These are phyloP conservation scores for Amanita pallidorosea DNA, from an alignment of 768 basidiomycete species.

Conservation along the genomic window DNA sequence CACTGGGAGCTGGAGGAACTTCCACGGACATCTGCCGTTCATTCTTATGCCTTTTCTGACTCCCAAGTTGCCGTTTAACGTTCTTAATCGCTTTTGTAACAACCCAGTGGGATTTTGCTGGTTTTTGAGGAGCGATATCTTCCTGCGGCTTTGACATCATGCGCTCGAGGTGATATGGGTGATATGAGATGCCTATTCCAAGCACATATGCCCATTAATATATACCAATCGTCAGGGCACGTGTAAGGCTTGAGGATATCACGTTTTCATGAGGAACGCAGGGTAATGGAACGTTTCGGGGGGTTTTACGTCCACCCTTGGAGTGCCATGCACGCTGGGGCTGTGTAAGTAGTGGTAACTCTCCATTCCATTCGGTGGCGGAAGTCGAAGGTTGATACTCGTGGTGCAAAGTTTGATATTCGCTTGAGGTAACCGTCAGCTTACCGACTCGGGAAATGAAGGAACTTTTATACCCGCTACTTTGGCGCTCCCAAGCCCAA, in stretches of 20 bases:
- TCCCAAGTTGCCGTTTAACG: not conserved
- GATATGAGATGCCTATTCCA: not conserved
- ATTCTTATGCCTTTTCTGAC: not conserved
- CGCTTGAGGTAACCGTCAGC: no score
- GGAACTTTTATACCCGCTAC: no score
- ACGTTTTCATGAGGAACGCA: not conserved
- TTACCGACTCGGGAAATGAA: no score
- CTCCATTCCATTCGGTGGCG: no score
- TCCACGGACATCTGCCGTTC: constrained; percentile 1
- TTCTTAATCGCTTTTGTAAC: constrained; percentile 2
- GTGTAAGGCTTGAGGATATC: not conserved
- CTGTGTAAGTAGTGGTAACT: no score
- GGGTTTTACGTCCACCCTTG: not conserved
- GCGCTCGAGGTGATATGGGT: not conserved
- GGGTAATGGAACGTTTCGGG: not conserved
- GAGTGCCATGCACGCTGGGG: not conserved
- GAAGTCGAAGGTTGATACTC: no score
- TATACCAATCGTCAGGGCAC: not conserved
- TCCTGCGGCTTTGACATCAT: not conserved
- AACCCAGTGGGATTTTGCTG: not conserved
- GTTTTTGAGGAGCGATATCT: not conserved
- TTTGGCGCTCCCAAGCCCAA: no score
- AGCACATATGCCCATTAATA: not conserved
- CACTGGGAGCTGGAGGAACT: not conserved
- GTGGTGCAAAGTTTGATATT: no score